Base-by-base conservation (phyloP, 2,329 filamentous ascomycete genomes). In the Colletotrichum kahawae region DNA sequence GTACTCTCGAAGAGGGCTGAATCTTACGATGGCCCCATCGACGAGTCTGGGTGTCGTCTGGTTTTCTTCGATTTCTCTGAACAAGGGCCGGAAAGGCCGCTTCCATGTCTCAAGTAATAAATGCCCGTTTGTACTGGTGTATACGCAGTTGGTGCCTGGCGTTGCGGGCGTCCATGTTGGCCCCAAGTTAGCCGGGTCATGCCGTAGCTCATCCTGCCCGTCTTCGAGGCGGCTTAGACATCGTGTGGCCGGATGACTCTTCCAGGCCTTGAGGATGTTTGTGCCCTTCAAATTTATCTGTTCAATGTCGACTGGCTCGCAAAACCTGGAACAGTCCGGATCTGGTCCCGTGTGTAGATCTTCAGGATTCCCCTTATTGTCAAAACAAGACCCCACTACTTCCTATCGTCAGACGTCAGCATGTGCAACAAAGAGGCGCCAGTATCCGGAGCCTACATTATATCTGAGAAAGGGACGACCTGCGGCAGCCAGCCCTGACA, bases 281-380 rank as follows among this genome's bases (percentile, higher is more conserved):
- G 1, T n/a, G 13, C 54, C 54, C 2, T 57, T 7, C 24, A 57
- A 0, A 4, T 18, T 29, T 12, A 57, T 18, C 0, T 57, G 54
- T 2, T 57, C 13, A 2, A 29, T 12, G 13, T 24, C 54, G 13
- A 16, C 7, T 16, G 21, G 38, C 38, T 18, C n/a, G 38, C 12
- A 1, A n/a, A 48, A 48, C 9, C n/a, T 0, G 38, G n/a, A 18
- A 48, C 10, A 21, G 18, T 0, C 43, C n/a, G 43, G 43, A 21
- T 18, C 0, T 29, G 16, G 54, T 21, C 27, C 54, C 21, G 4
- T 1, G 54, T 2, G 24, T 2, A 29, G 21, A 1, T 29, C 4
- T 1, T 10, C 12, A 10, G 54, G 54, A 57, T 16, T 29, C 0
- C 27, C 54, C 13, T 57, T 14, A 18, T 29, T 1, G 21, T 57